Evolutionary conservation across 1,284 basidiomycete species (phyloP).

Genomic region (Heterobasidion parviporum): DNA sequence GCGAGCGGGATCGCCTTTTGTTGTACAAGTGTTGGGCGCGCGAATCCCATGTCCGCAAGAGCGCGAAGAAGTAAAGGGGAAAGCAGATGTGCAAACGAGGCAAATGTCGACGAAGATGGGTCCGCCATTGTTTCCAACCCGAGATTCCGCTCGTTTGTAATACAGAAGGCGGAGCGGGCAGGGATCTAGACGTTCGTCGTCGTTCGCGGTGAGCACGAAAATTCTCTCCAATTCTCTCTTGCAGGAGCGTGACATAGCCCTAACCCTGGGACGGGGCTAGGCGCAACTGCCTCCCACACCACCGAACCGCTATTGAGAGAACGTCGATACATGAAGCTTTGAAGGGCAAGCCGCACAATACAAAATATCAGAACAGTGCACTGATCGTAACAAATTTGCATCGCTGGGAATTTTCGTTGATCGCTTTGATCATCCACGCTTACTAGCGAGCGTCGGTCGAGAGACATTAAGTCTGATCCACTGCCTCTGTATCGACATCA

Average conservation of each 20-base stretch:
- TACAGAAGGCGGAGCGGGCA: too few relatives aligned
- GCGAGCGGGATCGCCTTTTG: conserved; percentile 79
- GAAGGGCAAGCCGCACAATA: too few relatives aligned
- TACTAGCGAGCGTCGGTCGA: background rate
- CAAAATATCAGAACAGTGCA: too few relatives aligned
- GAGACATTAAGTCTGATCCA: background rate
- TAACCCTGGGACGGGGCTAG: background rate
- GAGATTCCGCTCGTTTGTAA: background rate
- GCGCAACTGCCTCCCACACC: too few relatives aligned
- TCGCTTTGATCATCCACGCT: too few relatives aligned
- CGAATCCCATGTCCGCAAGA: conserved; percentile 75
- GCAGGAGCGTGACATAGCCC: background rate
- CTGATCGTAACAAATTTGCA: too few relatives aligned
- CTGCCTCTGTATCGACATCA: background rate
- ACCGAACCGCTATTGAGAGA: too few relatives aligned
- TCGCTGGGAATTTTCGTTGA: too few relatives aligned
- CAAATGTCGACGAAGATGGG: conserved; percentile 31
- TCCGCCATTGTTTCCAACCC: background rate
- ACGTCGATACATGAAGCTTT: too few relatives aligned
- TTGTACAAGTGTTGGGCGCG: conserved; percentile 79
- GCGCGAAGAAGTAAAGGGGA: conserved; percentile 73
- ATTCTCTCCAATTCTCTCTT: background rate
- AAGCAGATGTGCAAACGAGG: conserved; percentile 63
- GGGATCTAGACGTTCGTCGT: background rate
- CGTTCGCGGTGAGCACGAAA: background rate